A percentile compares a stretch with the other conserved stretches of the same genome.
phyloP scores from a whole-genome alignment of 2,329 filamentous ascomycete species.

The Calonectria leucothoes region DNA sequence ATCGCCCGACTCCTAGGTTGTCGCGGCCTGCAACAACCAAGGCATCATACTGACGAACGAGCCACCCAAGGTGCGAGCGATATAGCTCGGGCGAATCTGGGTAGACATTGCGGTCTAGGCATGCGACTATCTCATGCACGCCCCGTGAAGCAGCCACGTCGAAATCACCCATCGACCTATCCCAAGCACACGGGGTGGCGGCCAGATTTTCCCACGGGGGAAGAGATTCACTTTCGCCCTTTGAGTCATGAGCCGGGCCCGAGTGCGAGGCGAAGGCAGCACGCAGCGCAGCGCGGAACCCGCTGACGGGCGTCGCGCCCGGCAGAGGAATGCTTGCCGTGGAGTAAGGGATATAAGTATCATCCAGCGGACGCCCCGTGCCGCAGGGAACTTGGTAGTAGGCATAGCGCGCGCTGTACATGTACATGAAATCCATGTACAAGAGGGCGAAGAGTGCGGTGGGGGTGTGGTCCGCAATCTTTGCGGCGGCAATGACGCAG shows the following conservation, averaged over 20 bases:
- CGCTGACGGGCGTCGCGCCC: not conserved
- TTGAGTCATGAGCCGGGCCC: not conserved
- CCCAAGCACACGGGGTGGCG: not conserved
- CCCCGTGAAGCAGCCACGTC: not conserved
- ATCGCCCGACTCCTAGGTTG: not conserved
- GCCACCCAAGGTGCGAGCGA: not conserved
- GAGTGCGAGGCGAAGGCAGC: not conserved
- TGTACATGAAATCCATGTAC: not conserved
- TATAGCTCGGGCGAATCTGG: not conserved
- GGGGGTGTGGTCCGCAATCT: not conserved
- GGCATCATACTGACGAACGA: not conserved
- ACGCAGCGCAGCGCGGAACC: not conserved
- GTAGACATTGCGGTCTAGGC: not conserved
- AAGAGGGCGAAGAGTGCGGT: not conserved
- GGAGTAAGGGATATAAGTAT: not conserved
- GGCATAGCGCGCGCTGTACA: not conserved
- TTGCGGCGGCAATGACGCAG: not conserved
- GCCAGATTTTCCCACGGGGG: not conserved
- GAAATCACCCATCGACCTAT: not conserved
- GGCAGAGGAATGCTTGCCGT: not conserved
- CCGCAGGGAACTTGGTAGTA: not conserved
- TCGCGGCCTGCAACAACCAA: not conserved
- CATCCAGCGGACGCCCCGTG: not conserved
- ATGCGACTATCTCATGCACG: not conserved
- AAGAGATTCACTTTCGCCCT: not conserved